Evolutionary conservation across 2,329 filamentous ascomycete species (phyloP), one percentile per base, ranked within the genome.

Genomic region (Aspergillus brasiliensis): DNA sequence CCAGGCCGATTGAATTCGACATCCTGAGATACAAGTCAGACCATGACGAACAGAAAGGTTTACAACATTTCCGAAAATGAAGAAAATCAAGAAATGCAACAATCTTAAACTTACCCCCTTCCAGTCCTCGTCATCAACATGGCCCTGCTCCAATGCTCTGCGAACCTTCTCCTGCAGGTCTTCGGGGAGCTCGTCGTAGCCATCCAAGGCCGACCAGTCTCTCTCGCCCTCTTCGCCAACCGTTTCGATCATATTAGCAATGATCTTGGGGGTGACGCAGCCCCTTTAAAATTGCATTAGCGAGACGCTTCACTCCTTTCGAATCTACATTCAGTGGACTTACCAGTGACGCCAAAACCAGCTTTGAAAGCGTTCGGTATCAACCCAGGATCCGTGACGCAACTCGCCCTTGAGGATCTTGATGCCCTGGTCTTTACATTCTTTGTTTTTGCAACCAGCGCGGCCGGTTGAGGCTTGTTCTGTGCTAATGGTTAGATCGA

Each of bases 341-440:
- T 82, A 96, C 94, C 94, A 97, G 75, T 98, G 94, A 72, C 89
- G 90, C 88, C 90, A 98, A 59, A 80, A 76, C 86, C 87, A 96
- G 70, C 83, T 83, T 44, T 85, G 85, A 70, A 88, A 83, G 1
- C 81, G 79, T 0, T 81, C 69, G 28, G 89, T 84, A 8, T 84
- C 84, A 63, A 96, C 84, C 82, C 88, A 91, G 21, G 83, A 84
- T 44, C 91, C 94, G 56, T 92, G 85, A 57, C 94, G 89, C 2
- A 97, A 79, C 65, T 91, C 86, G 58, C 89, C 91, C 78, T 96
- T 96, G 25, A 70, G 66, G 71, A 96, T 91, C 78, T 96, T 97
- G 70, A 83, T 72, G 1, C 72, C 80, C 1, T 78, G 78, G 2
- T 89, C 83, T 76, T 92, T 92, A 83, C 94, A 97, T 63, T 87